Evolutionary conservation across 495 filamentous ascomycete genomes (phyloP).

Genomic region (Penicillium silybi): DNA sequence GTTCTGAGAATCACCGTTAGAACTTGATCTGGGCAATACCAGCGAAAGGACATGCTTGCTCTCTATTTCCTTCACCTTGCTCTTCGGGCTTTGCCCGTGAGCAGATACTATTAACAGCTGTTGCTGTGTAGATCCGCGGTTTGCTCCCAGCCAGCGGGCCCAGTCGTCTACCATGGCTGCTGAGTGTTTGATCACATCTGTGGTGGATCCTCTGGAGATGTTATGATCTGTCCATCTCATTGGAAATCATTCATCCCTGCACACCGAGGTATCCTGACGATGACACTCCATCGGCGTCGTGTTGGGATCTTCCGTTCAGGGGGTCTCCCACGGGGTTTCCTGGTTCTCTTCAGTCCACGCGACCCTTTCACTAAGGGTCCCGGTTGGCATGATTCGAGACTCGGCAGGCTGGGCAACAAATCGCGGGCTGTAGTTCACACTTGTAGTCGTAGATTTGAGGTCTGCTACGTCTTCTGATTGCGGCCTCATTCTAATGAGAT

Average conservation of each 20-base stretch:
- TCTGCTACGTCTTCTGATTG: neutral
- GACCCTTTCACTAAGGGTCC: too few species aligned
- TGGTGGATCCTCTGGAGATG: neutral
- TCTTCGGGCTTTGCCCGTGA: conserved; percentile 2
- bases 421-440: neutral
- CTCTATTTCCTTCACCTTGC: conserved; percentile 13
- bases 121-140: conserved; percentile 13
- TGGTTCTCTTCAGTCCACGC: neutral
- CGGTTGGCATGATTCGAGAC: neutral
- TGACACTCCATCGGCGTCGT: neutral
- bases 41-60: conserved; percentile 50
- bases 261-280: neutral
- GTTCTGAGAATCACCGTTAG: conserved; percentile 51
- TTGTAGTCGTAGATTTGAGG: neutral
- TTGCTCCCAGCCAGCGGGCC: conserved; percentile 9
- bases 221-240: neutral
- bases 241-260: neutral
- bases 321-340: neutral
- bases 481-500: neutral
- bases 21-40: conserved; percentile 55
- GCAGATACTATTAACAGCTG: conserved; percentile 14
- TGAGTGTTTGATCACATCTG: neutral
- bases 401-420: neutral
- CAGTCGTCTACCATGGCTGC: neutral
- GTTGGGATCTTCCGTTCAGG: neutral